phyloP scores from a whole-genome alignment of 176 grass and related monocot species.

The Areca catechu region DNA sequence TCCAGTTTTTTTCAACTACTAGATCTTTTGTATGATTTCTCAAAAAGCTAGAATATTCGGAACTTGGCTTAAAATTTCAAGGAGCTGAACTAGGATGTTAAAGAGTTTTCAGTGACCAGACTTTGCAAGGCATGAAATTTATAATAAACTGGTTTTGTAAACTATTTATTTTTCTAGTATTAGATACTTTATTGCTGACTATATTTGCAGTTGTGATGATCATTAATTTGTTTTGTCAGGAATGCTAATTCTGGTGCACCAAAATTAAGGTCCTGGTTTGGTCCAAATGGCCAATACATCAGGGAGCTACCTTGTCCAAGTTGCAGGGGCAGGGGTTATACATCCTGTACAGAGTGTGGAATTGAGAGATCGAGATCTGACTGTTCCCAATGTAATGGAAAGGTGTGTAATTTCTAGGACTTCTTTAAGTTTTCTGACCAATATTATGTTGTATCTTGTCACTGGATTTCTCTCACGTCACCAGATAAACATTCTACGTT shows the following conservation, averaged over 20 bases:
- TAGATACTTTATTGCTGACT: neutral
- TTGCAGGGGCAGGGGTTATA: conserved; percentile 82
- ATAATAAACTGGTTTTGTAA: no score
- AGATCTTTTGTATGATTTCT: no score
- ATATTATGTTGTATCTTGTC: no score
- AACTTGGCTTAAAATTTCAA: no score
- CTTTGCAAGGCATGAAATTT: no score
- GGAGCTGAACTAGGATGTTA: no score
- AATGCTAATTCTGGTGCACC: conserved; percentile 26
- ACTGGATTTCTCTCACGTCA: no score
- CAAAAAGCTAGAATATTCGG: no score
- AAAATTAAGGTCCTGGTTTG: conserved; percentile 77
- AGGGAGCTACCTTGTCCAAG: conserved; percentile 78
- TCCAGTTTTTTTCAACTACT: no score
- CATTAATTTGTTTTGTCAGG: conserved; percentile 30
- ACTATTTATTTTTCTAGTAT: neutral
- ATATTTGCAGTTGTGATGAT: neutral
- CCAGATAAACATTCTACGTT: no score
- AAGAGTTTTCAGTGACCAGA: no score
- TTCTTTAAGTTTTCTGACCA: neutral
- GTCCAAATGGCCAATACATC: conserved; percentile 91
- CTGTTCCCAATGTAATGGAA: conserved; percentile 71
- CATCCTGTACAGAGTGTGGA: conserved; percentile 61
- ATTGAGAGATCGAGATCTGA: conserved; percentile 74
- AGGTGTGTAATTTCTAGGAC: conserved; percentile 36